Evolutionary conservation across 2,329 filamentous ascomycete species (phyloP).

Genomic region (Arthrobotrys iridis): DNA sequence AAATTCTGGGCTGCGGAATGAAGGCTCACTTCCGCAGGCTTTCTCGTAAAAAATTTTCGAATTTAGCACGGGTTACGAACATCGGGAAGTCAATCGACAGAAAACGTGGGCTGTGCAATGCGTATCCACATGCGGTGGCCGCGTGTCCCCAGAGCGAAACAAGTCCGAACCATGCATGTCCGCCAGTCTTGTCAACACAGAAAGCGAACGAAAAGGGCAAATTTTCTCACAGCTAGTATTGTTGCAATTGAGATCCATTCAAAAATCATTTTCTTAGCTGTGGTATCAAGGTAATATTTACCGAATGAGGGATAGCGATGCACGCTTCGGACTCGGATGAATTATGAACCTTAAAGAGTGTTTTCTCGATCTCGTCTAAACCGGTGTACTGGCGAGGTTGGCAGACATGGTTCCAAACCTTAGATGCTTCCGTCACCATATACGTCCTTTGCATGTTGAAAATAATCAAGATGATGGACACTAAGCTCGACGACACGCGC

Average conservation of each 20-base stretch:
- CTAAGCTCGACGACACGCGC: neutral
- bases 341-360: slow-evolving; percentile 5
- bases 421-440: slow-evolving; percentile 41
- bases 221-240: neutral
- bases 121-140: neutral
- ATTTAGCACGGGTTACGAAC: neutral
- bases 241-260: neutral
- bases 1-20: neutral
- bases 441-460: neutral
- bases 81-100: neutral
- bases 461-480: neutral
- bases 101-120: slow-evolving; percentile 1
- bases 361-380: neutral
- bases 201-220: neutral
- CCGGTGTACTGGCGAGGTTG: neutral
- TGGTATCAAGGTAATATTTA: neutral
- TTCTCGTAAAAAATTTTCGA: neutral
- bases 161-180: neutral
- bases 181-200: neutral
- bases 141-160: neutral
- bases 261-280: slow-evolving; percentile 13
- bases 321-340: slow-evolving; percentile 10
- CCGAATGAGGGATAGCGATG: neutral
- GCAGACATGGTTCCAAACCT: slow-evolving; percentile 15
- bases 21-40: neutral